A percentile compares a stretch with the other conserved stretches of the same genome.
phyloP scores from a whole-genome alignment of 148 eudicot species.

The Drosera capensis region DNA sequence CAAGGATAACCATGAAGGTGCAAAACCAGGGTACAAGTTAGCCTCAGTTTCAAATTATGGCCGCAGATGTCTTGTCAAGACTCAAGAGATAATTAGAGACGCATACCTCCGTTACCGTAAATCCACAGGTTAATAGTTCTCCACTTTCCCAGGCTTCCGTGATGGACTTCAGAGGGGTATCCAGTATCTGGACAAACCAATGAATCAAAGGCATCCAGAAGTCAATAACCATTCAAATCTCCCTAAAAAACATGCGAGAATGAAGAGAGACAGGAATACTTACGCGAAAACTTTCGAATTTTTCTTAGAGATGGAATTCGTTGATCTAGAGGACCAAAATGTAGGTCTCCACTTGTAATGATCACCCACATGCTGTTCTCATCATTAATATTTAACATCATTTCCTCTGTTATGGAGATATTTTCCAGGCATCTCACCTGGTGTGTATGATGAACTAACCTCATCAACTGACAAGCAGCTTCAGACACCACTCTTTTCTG shows the following conservation, averaged over 20 bases:
- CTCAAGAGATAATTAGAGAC: neutral
- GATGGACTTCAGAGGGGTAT: constrained; percentile 80
- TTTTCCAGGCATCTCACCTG: constrained; percentile 29
- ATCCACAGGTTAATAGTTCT: constrained; percentile 69
- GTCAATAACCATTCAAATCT: neutral
- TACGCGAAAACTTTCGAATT: constrained; percentile 68
- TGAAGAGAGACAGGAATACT: neutral
- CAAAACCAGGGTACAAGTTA: neutral
- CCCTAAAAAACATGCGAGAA: neutral
- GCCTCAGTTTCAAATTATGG: neutral
- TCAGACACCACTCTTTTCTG: constrained; percentile 80
- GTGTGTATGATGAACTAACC: constrained; percentile 76
- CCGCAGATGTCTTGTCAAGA: neutral
- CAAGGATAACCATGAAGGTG: no score
- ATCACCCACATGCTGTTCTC: constrained; percentile 20
- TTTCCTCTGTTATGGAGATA: no score
- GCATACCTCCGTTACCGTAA: constrained; percentile 60
- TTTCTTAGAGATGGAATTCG: constrained; percentile 55
- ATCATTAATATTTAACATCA: no score
- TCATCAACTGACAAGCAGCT: constrained; percentile 69
- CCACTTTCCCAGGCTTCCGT: constrained; percentile 85
- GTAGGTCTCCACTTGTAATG: no score
- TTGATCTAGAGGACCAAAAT: constrained; percentile 36
- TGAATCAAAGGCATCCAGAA: neutral
- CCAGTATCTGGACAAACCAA: constrained; percentile 26